A percentile compares a stretch with the other conserved stretches of the same genome.
Conservation (phyloP, 441 rosid species). For the Populus hybrid region DNA sequence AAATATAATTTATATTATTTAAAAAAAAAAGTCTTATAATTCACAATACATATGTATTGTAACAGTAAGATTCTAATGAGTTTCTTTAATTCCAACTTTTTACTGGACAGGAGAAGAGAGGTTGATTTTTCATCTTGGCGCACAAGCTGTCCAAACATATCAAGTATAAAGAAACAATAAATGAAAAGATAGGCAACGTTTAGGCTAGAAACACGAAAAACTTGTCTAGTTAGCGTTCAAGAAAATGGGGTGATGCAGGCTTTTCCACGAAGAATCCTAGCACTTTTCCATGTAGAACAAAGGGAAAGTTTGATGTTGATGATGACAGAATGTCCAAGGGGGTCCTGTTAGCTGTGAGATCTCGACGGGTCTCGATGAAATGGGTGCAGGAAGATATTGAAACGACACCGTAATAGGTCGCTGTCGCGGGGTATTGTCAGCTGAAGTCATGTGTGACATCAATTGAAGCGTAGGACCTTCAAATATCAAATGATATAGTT, state of each 20-base stretch:
- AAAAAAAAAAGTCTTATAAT: no score
- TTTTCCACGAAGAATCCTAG: background rate
- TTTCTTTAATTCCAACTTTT: no score
- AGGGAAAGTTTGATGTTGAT: background rate
- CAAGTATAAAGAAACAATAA: background rate
- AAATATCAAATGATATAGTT: no score
- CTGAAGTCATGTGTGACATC: conserved; percentile 34
- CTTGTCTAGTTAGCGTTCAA: background rate
- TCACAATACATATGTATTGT: no score
- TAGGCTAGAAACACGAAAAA: background rate
- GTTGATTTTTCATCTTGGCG: no score
- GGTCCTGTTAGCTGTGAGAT: background rate
- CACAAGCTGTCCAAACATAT: no score
- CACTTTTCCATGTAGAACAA: no score
- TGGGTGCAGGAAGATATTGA: background rate
- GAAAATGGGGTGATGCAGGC: background rate
- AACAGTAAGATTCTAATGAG: no score
- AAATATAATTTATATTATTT: no score
- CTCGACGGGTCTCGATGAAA: no score
- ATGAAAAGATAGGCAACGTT: background rate
- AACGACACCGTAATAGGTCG: background rate
- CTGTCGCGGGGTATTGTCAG: background rate
- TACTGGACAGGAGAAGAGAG: no score
- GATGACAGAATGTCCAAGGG: background rate
- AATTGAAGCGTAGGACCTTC: background rate